These are phyloP conservation scores for Polytolypa hystricis DNA, from an alignment of 2,329 filamentous ascomycete species.

Conservation along the genomic window DNA sequence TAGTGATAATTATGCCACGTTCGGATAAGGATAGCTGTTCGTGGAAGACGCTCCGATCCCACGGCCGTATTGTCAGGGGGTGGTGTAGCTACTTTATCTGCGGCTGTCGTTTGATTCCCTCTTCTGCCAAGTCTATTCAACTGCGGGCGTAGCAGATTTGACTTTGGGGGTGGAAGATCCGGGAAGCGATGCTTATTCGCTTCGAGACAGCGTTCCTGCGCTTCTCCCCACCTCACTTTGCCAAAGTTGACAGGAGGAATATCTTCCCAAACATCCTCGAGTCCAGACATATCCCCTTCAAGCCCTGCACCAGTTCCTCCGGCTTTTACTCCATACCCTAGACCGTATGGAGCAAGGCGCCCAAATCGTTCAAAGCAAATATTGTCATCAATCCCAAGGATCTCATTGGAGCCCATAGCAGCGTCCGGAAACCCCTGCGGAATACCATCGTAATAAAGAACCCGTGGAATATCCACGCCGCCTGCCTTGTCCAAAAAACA, in stretches of 20 bases:
- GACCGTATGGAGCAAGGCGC: constrained; percentile 76
- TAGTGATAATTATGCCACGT: constrained; percentile 73
- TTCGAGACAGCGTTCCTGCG: constrained; percentile 61
- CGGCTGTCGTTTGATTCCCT: constrained; percentile 1
- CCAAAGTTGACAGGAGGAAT: constrained; percentile 65
- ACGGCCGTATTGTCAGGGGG: constrained; percentile 5
- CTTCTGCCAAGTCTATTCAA: constrained; percentile 8
- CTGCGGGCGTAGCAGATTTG: constrained; percentile 22
- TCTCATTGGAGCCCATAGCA: constrained; percentile 74
- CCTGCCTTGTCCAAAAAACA: constrained; percentile 67
- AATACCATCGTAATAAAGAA: constrained; percentile 66
- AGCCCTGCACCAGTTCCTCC: constrained; percentile 80
- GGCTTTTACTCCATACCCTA: constrained; percentile 67
- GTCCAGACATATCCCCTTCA: constrained; percentile 70
- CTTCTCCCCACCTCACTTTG: constrained; percentile 65
- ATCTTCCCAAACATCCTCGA: constrained; percentile 66
- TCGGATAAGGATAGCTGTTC: constrained; percentile 67
- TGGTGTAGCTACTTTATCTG: constrained; percentile 19
- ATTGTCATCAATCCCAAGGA: constrained; percentile 67
- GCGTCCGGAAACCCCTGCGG: constrained; percentile 76
- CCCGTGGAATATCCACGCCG: constrained; percentile 53
- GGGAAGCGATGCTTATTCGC: constrained; percentile 60
- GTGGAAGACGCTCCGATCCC: constrained; percentile 26
- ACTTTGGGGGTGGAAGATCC: constrained; percentile 25
- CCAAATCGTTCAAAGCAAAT: constrained; percentile 92